Conservation (phyloP, 352 stramenopile genomes). For the Globisporangium rhizosaccharum region DNA sequence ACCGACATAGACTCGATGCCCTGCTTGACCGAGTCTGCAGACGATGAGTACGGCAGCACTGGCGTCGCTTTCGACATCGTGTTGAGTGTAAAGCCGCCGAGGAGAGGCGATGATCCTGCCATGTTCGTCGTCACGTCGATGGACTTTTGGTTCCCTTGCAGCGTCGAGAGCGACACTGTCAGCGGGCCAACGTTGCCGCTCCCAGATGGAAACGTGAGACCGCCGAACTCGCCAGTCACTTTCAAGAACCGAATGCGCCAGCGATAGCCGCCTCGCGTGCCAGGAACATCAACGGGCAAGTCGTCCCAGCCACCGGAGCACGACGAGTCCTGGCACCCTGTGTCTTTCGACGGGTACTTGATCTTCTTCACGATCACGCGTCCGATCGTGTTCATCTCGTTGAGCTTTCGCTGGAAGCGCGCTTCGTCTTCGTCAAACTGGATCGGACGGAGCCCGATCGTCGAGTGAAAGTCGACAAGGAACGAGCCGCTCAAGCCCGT, state of each 20-base stretch:
- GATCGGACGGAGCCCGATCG: slow-evolving; percentile 66
- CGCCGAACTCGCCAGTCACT: slow-evolving; percentile 62
- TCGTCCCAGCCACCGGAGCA: slow-evolving; percentile 91
- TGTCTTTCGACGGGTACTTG: slow-evolving; percentile 78
- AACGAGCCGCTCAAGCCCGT: slow-evolving; percentile 88
- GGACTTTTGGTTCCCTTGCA: slow-evolving; percentile 39
- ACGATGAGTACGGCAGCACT: slow-evolving; percentile 46
- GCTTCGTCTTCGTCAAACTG: slow-evolving; percentile 85
- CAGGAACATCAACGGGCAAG: slow-evolving; percentile 58
- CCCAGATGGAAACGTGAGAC: slow-evolving; percentile 67
- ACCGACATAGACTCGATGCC: slow-evolving; percentile 73
- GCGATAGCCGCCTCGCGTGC: slow-evolving; percentile 76
- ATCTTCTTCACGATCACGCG: slow-evolving; percentile 86
- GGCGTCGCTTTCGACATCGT: slow-evolving; percentile 35
- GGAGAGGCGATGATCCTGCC: slow-evolving; percentile 40
- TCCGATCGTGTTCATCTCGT: slow-evolving; percentile 94
- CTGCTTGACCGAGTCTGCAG: slow-evolving; percentile 55
- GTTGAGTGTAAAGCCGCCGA: slow-evolving; percentile 48
- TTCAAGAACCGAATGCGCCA: slow-evolving; percentile 76
- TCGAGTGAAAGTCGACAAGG: slow-evolving; percentile 85
- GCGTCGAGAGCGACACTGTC: slow-evolving; percentile 24
- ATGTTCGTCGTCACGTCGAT: slow-evolving; percentile 54
- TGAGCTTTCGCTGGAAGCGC: slow-evolving; percentile 88
- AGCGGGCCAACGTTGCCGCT: slow-evolving; percentile 72
- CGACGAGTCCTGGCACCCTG: slow-evolving; percentile 34